These are phyloP conservation scores for Jaltomata sinuosa DNA, from an alignment of 257 asterid genomes.

Conservation along the genomic window DNA sequence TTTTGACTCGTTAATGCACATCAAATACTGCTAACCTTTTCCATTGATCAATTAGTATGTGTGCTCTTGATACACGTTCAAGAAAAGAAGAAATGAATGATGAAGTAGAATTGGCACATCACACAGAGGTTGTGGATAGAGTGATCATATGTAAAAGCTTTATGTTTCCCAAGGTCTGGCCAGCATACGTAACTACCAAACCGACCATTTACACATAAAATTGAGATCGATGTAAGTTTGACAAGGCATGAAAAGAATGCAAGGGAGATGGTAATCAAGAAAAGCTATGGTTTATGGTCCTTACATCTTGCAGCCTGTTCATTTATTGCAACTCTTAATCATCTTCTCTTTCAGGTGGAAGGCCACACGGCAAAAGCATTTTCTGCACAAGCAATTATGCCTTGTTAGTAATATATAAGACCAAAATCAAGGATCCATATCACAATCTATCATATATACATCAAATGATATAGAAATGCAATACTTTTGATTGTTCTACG, in stretches of 20 bases:
- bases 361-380: constrained; percentile 88
- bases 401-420: background rate
- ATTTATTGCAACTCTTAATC: constrained; percentile 24
- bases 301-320: background rate
- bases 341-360: constrained; percentile 92
- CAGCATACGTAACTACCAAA: too few relatives aligned
- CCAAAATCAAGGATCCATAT: background rate
- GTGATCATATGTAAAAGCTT: too few relatives aligned
- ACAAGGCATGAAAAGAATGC: background rate
- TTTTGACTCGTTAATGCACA: too few relatives aligned
- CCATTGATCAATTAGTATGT: too few relatives aligned
- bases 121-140: too few relatives aligned
- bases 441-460: background rate
- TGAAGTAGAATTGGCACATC: too few relatives aligned
- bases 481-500: background rate
- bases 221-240: too few relatives aligned
- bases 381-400: constrained; percentile 34
- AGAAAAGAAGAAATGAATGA: too few relatives aligned
- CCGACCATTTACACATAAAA: too few relatives aligned
- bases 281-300: background rate
- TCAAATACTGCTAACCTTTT: too few relatives aligned
- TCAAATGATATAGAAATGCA: background rate
- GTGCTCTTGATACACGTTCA: too few relatives aligned
- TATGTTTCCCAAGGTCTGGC: too few relatives aligned
- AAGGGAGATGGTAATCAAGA: background rate